phyloP scores from a whole-genome alignment of 2,329 filamentous ascomycete genomes.

The Apiospora koreana region DNA sequence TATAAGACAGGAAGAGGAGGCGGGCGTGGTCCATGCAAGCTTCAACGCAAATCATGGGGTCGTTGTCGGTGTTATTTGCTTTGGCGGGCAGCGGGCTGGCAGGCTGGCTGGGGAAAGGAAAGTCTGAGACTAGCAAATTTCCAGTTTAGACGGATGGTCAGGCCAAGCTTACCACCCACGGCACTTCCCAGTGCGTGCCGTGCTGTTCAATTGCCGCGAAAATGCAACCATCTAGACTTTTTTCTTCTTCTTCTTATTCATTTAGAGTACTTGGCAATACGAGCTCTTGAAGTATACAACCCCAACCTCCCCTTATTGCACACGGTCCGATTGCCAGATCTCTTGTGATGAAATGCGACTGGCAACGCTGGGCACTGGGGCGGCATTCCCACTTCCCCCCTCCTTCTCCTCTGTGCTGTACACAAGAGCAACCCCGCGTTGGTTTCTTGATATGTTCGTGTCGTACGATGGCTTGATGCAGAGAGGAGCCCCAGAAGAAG shows the following conservation, averaged over 20 bases:
- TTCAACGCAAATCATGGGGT: slow-evolving; percentile 7
- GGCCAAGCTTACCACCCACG: background rate
- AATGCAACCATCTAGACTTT: background rate
- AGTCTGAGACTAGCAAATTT: background rate
- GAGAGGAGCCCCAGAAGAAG: too few species aligned
- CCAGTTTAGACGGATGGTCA: background rate
- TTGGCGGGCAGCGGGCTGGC: background rate
- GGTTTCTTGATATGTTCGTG: background rate
- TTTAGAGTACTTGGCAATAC: background rate
- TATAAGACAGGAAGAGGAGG: background rate
- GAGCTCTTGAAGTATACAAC: background rate
- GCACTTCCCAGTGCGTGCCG: background rate
- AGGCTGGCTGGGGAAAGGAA: too few species aligned
- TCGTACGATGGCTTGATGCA: background rate
- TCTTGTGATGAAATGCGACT: background rate
- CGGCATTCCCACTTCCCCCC: background rate
- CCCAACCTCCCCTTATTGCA: background rate
- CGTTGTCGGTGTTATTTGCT: background rate
- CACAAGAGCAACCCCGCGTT: background rate
- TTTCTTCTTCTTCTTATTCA: background rate
- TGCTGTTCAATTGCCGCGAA: background rate
- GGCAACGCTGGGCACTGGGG: background rate
- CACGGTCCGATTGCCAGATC: background rate
- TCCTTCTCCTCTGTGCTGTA: too few species aligned
- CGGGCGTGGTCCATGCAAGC: background rate